Evolutionary conservation across 768 basidiomycete genomes (phyloP).

Genomic region (Tylopilus rubrobrunneus): DNA sequence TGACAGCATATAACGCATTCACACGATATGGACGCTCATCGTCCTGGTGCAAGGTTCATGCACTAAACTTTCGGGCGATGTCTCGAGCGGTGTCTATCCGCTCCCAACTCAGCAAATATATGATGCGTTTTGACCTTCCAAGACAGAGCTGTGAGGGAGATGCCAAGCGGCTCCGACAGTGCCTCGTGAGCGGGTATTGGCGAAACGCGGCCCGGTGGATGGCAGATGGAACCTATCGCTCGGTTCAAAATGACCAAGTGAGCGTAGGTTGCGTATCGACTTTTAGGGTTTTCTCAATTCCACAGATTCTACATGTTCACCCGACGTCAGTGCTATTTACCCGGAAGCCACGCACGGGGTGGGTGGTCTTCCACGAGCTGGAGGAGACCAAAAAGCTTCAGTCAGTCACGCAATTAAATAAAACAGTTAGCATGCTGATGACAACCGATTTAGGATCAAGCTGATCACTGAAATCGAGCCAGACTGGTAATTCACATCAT

Average conservation of each 20-base stretch:
- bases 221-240: slow-evolving; percentile 90
- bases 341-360: slow-evolving; percentile 82
- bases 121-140: slow-evolving; percentile 83
- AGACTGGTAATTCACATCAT: slow-evolving; percentile 62
- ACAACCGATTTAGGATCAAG: slow-evolving; percentile 58
- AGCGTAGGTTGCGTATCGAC: slow-evolving; percentile 19
- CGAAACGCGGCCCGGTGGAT: slow-evolving; percentile 88
- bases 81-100: slow-evolving; percentile 93
- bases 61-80: slow-evolving; percentile 90
- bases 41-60: slow-evolving; percentile 90
- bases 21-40: slow-evolving; percentile 76
- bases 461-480: slow-evolving; percentile 93
- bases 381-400: slow-evolving; percentile 95
- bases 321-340: slow-evolving; percentile 95
- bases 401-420: slow-evolving; percentile 40
- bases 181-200: slow-evolving; percentile 92
- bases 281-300: slow-evolving; percentile 1
- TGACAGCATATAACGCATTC: slow-evolving; percentile 89
- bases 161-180: slow-evolving; percentile 73
- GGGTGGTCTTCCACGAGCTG: slow-evolving; percentile 95
- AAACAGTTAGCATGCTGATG: slow-evolving; percentile 8
- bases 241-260: slow-evolving; percentile 81
- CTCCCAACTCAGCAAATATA: slow-evolving; percentile 91
- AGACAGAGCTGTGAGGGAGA: slow-evolving; percentile 89
- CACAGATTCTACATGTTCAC: slow-evolving; percentile 81